phyloP scores from a whole-genome alignment of 306 rosid species.

The Dalbergia cochinchinensis region DNA sequence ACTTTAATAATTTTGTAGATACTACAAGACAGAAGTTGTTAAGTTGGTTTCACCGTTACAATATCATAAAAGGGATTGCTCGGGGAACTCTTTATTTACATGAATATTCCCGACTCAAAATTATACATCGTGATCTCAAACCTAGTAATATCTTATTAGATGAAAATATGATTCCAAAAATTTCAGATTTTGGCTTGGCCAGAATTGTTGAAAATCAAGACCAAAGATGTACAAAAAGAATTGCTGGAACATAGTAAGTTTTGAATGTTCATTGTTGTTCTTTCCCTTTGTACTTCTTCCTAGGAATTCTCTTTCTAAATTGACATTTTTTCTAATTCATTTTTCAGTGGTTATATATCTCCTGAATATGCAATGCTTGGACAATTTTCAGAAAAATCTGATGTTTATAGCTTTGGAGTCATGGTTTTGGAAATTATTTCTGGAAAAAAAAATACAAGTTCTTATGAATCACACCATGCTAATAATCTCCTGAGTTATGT shows the following conservation, averaged over 20 bases:
- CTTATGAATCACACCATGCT: not conserved
- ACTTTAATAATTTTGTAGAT: slow-evolving; percentile 27
- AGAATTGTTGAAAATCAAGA: slow-evolving; percentile 46
- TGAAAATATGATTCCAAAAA: slow-evolving; percentile 52
- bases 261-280: not conserved
- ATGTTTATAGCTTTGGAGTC: slow-evolving; percentile 35
- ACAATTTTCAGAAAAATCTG: not conserved
- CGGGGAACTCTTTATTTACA: slow-evolving; percentile 57
- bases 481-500: slow-evolving; percentile 32
- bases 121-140: slow-evolving; percentile 69
- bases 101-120: slow-evolving; percentile 54
- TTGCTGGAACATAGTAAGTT: slow-evolving; percentile 64
- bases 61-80: slow-evolving; percentile 50
- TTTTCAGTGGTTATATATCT: slow-evolving; percentile 49
- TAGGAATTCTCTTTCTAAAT: too few relatives aligned
- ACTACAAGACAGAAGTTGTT: slow-evolving; percentile 10
- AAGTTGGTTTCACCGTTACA: slow-evolving; percentile 46
- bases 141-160: slow-evolving; percentile 54
- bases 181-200: slow-evolving; percentile 62
- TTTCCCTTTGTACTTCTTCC: too few relatives aligned
- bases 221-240: slow-evolving; percentile 37
- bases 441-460: slow-evolving; percentile 42
- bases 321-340: not conserved
- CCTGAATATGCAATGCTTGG: slow-evolving; percentile 51
- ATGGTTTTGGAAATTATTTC: slow-evolving; percentile 52